Base-by-base conservation (phyloP, 2,329 filamentous ascomycete species). In the Plenodomus lindquistii region DNA sequence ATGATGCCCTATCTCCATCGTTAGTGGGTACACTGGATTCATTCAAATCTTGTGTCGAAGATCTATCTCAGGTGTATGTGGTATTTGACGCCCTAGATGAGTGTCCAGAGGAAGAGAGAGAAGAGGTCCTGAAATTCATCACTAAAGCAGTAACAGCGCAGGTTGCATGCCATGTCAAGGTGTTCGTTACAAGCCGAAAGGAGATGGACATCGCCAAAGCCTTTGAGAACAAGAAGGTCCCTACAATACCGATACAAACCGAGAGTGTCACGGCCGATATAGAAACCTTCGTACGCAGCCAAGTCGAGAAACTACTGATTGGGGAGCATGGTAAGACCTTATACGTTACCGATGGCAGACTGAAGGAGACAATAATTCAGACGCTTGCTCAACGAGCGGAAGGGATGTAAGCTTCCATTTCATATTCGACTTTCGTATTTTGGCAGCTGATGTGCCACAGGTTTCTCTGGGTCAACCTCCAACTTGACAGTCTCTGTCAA, bases 401-500 rank as follows among this genome's bases (percentile, higher is more conserved):
- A 9, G 57, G 55, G 3, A 64, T 64, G 57, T 64, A 46, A 50
- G 59, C 59, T 42, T 20, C 4, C 27, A 8, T 0, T 21, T 16
- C 27, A 27, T 21, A 18, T 2, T 31, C 0, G 2, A 9, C 6
- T 34, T 9, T 11, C 24, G 15, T 19, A 17, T 4, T 42, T 7
- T 44, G n/a, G 13, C 19, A 6, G 42, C 50, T 59, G 11, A 58
- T 10, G 10, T 17, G 4, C 37, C 0, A 18, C 21, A 62, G 59
- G 59, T 63, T 61, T 52, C 48, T 59, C 38, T 61, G 57, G 55
- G 59, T 56, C 19, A 52, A 55, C 11, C 57, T 60, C 29, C 56
- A 62, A 16, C 41, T 63, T 15, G 47, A 62, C 19, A 55, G 42
- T 31, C 45, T 63, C 2, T 54, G 50, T 24, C 38, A 45, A 50